Base-by-base conservation (phyloP, 2,329 filamentous ascomycete species). In the Talaromyces piceae region DNA sequence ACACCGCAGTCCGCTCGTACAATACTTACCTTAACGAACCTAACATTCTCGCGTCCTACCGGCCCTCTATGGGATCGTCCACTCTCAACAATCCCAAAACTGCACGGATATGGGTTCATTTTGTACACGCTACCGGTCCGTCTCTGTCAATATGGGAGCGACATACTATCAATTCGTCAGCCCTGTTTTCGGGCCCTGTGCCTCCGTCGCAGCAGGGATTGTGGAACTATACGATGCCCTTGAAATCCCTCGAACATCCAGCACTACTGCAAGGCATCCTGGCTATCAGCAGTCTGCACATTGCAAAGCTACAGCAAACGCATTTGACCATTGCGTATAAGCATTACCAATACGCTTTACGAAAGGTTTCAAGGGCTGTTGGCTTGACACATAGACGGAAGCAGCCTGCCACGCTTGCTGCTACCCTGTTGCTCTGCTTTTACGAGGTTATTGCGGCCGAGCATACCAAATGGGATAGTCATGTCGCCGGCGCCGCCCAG, bases 381-480 rank as follows among this genome's bases (percentile, higher is more conserved):
- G 81, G 81, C 44, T 79, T 87, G 23, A 75, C 82, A 0, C 77
- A 76, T 43, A 82, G 83, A 59, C 82, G 90, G 49, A 82, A 84
- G 7, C 83, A 89, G 51, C 80, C 88, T 7, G 83, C 88, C 1
- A 96, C 90, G 0, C 73, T 97, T n/a, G 91, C 91, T 6, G 90
- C 91, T 2, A 90, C 88, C 0, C 74, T 96, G 30, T 73, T 97
- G 6, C 77, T 98, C 6, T 88, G 84, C 0, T 97, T 90, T 66
- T 97, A 95, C 62, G 93, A 97, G 66, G 88, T 96, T 16, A 93
- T 91, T 84, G 87, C 86, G 30, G 91, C 90, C 20, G 91, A 98
- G 58, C 91, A 97, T 61, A 83, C 86, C 50, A 95, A 95, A 66
- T 98, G 93, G 93, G 93, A 88, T 62, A 91, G 87, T 55, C 93